Evolutionary conservation across 1,284 basidiomycete species (phyloP), one percentile per base, ranked within the genome.

Genomic region (Leccinum huronense): DNA sequence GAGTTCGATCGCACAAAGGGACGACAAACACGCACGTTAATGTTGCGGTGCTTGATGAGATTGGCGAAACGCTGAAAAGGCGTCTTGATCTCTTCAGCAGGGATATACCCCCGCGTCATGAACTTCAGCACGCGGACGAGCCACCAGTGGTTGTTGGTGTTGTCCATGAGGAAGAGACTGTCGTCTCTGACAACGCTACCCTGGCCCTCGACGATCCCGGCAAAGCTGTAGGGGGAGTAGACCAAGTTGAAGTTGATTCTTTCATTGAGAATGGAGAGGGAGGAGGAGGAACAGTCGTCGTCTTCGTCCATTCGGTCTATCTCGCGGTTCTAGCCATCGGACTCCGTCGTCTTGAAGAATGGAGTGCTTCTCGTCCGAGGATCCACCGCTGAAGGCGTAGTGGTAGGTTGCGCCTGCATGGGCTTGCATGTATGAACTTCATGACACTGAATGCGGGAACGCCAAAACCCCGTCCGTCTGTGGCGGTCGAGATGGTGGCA

Each of bases 91-190:
- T 99, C 98, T 80, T 99, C 97, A 0, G 97, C 97, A 14, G 97
- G 97, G 61, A 99, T 99, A 78, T 99, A 99, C 1, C 97, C 97
- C n/a, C 36, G 99, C 95, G 73, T 98, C 96, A 77, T 98, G 95
- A 3, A 94, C 98, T 82, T 96, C 71, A 98, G 86, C 5, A 98
- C 95, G 60, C 94, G 87, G 16, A 98, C 95, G 59, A 97, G 89
- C 95, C 95, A 97, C 95, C 95, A 97, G 79, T 97, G 97, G 76
- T 92, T 94, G 78, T 98, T 97, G 66, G 90, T 94, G 76, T 98
- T 95, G 79, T 98, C 95, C 84, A 97, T 93, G 54, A 98, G 81
- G 72, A 94, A 90, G 42, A 98, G 84, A 67, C 92, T 93, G 81
- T 98, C 95, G 45, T 95, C 95, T 77, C 97, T 97, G 77, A 96